phyloP scores from a whole-genome alignment of 495 filamentous ascomycete species.

The Astrocystis sublimbata region DNA sequence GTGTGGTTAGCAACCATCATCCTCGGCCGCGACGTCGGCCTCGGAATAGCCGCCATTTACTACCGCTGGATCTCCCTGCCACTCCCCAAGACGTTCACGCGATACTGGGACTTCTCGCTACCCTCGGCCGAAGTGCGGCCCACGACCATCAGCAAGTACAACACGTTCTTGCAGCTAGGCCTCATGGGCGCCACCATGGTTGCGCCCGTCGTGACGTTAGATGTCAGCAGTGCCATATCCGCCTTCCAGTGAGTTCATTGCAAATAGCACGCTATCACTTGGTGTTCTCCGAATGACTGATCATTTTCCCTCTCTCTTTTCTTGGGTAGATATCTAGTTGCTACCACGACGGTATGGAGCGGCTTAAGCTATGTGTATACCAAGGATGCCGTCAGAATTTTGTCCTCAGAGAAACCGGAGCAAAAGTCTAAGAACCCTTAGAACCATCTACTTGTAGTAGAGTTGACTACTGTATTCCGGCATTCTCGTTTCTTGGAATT shows the following conservation, averaged over 20 bases:
- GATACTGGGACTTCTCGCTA: conserved; percentile 98
- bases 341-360: conserved; percentile 80
- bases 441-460: background rate
- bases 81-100: conserved; percentile 81
- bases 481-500: too few relatives aligned
- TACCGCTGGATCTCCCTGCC: conserved; percentile 93
- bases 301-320: background rate
- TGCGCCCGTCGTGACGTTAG: conserved; percentile 63
- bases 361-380: conserved; percentile 80
- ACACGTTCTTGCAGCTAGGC: conserved; percentile 77
- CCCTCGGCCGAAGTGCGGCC: conserved; percentile 92
- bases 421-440: conserved; percentile 26
- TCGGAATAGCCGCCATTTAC: conserved; percentile 88
- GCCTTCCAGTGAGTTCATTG: conserved; percentile 67
- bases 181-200: conserved; percentile 77
- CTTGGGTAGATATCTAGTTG: conserved; percentile 65
- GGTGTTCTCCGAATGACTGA: too few relatives aligned
- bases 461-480: background rate
- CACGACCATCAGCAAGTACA: conserved; percentile 87
- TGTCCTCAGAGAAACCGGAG: conserved; percentile 50
- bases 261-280: too few relatives aligned
- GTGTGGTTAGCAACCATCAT: conserved; percentile 88
- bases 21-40: conserved; percentile 82
- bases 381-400: conserved; percentile 78
- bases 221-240: conserved; percentile 58